Evolutionary conservation across 306 rosid species (phyloP).

Genomic region (Ammopiptanthus mongolicus): DNA sequence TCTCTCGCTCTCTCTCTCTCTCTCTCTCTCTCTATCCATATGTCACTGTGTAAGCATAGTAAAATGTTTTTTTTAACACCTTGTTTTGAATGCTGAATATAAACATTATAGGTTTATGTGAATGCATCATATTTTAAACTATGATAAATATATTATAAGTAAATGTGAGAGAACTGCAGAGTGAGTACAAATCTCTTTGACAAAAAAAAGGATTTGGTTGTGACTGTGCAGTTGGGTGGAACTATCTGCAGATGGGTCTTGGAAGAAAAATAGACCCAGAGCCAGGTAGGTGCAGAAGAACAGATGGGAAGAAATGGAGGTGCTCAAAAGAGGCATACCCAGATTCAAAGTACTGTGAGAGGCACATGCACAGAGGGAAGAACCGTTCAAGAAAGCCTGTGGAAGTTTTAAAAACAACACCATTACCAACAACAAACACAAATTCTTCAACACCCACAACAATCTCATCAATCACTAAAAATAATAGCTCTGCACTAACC

Average conservation of each 20-base stretch:
- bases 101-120: too few relatives aligned
- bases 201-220: neutral
- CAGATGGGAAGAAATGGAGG: conserved; percentile 95
- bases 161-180: too few relatives aligned
- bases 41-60: neutral
- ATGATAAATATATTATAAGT: too few relatives aligned
- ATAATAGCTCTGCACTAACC: neutral
- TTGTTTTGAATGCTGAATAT: too few relatives aligned
- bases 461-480: conserved; percentile 38
- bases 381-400: conserved; percentile 99
- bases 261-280: conserved; percentile 90
- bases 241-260: conserved; percentile 70
- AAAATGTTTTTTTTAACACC: too few relatives aligned
- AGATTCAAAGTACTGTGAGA: conserved; percentile 91
- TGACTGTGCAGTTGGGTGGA: conserved; percentile 77
- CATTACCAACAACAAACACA: conserved; percentile 5
- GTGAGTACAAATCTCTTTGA: neutral
- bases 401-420: conserved; percentile 68
- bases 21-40: too few relatives aligned
- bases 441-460: conserved; percentile 19
- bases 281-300: conserved; percentile 93
- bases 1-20: too few relatives aligned
- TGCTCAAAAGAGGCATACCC: conserved; percentile 87
- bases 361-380: conserved; percentile 96
- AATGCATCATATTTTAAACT: too few relatives aligned